phyloP scores from a whole-genome alignment of 129 eudicot species.

The Escallonia herrerae region DNA sequence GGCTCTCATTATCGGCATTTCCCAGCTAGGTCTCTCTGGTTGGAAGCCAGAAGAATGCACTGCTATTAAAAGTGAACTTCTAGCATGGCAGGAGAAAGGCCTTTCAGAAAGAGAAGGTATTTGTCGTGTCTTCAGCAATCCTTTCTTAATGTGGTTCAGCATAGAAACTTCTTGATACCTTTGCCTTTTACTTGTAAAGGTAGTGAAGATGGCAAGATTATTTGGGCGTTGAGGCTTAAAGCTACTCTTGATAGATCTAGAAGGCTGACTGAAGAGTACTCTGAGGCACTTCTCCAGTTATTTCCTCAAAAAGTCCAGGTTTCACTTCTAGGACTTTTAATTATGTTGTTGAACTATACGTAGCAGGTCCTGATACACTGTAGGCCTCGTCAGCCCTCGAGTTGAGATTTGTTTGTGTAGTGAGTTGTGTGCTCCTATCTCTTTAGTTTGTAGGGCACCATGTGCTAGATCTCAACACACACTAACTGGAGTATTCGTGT shows the following conservation, averaged over 20 bases:
- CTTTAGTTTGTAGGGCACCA: not conserved
- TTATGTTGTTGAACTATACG: not conserved
- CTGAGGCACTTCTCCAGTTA: slow-evolving; percentile 84
- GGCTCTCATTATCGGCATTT: slow-evolving; percentile 64
- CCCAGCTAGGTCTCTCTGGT: slow-evolving; percentile 80
- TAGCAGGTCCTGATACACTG: not conserved
- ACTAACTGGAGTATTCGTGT: not conserved
- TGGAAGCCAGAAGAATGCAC: slow-evolving; percentile 83
- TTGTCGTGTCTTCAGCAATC: not conserved
- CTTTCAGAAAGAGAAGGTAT: slow-evolving; percentile 72
- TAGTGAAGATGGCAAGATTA: slow-evolving; percentile 78
- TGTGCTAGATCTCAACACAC: not conserved
- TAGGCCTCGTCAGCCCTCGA: not conserved
- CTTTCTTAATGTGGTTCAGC: slow-evolving; percentile 6
- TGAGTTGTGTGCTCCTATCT: not conserved
- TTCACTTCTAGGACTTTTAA: not conserved
- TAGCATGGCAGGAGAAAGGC: slow-evolving; percentile 78
- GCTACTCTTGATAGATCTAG: slow-evolving; percentile 92
- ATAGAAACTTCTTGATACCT: slow-evolving; percentile 9
- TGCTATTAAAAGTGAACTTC: slow-evolving; percentile 69
- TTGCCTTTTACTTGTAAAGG: slow-evolving; percentile 35
- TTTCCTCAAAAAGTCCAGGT: slow-evolving; percentile 93
- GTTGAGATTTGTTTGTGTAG: not conserved
- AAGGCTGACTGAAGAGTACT: slow-evolving; percentile 89
- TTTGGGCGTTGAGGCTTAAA: slow-evolving; percentile 92